Conservation (phyloP, 352 stramenopile genomes). For the Globisporangium barbulae region DNA sequence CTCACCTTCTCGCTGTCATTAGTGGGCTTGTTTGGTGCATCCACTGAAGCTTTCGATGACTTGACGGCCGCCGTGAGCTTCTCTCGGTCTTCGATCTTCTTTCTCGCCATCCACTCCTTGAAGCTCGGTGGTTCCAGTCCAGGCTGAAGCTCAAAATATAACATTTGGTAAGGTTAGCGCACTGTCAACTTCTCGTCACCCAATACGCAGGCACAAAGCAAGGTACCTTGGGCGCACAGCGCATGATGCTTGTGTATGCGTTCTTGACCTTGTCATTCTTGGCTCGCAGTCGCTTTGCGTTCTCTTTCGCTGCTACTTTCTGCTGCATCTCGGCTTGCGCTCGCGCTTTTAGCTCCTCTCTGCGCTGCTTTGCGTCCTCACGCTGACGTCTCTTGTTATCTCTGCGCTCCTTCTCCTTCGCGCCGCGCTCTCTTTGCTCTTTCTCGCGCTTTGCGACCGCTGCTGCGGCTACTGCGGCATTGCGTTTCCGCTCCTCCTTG, state of each 20-base stretch:
- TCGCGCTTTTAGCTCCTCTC: conserved; percentile 2
- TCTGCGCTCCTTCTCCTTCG: conserved; percentile 21
- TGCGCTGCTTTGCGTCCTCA: conserved; percentile 4
- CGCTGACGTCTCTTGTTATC: conserved; percentile 17
- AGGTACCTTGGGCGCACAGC: conserved; percentile 6
- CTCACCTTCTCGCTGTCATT: not conserved
- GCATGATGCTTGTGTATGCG: conserved; percentile 9
- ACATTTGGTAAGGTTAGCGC: no score
- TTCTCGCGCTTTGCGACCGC: conserved; percentile 18
- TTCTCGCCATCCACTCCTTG: conserved; percentile 15
- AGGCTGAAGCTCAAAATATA: not conserved
- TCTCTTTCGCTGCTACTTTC: conserved; percentile 4
- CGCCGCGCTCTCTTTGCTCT: conserved; percentile 3
- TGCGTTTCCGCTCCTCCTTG: not conserved
- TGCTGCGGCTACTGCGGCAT: not conserved
- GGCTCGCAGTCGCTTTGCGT: not conserved
- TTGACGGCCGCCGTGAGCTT: not conserved
- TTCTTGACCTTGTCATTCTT: conserved; percentile 13
- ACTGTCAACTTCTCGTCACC: not conserved
- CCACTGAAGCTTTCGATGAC: not conserved
- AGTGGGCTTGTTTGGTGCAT: not conserved
- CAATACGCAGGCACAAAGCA: no score
- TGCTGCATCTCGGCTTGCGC: conserved; percentile 4
- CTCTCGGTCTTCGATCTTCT: conserved; percentile 12
- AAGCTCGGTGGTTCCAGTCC: not conserved